These are phyloP conservation scores for Xylaria nigripes DNA, from an alignment of 495 filamentous ascomycete species.

Conservation along the genomic window DNA sequence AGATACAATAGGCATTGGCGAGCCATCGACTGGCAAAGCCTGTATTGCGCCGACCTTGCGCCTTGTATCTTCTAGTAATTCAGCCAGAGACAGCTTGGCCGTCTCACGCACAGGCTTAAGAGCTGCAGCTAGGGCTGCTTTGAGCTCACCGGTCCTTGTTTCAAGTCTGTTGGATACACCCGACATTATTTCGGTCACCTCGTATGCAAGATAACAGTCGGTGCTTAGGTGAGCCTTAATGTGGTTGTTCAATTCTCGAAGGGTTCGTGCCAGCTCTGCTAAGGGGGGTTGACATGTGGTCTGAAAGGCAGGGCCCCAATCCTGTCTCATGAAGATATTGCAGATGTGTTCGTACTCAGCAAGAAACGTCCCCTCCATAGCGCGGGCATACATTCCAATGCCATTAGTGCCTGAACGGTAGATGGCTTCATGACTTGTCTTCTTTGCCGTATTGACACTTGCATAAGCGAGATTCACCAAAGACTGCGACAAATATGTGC, in stretches of 20 bases:
- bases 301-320: conserved; percentile 70
- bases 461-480: conserved; percentile 80
- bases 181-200: conserved; percentile 89
- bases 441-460: conserved; percentile 79
- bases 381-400: conserved; percentile 80
- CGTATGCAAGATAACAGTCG: conserved; percentile 93
- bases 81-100: conserved; percentile 73
- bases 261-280: conserved; percentile 72
- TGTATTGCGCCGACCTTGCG: conserved; percentile 53
- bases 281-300: conserved; percentile 69
- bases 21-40: conserved; percentile 70
- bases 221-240: conserved; percentile 79
- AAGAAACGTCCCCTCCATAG: conserved; percentile 74
- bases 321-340: conserved; percentile 71
- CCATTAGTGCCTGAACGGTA: conserved; percentile 91
- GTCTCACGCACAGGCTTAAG: conserved; percentile 87
- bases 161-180: conserved; percentile 72
- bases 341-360: conserved; percentile 86
- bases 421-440: conserved; percentile 66
- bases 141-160: conserved; percentile 73
- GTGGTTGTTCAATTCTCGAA: conserved; percentile 82
- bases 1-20: conserved; percentile 64
- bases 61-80: conserved; percentile 81
- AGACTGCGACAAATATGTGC: conserved; percentile 70
- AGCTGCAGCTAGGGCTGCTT: conserved; percentile 71